Evolutionary conservation across 169 alveolate genomes (phyloP).

Genomic region (Eimeria falciformis): DNA sequence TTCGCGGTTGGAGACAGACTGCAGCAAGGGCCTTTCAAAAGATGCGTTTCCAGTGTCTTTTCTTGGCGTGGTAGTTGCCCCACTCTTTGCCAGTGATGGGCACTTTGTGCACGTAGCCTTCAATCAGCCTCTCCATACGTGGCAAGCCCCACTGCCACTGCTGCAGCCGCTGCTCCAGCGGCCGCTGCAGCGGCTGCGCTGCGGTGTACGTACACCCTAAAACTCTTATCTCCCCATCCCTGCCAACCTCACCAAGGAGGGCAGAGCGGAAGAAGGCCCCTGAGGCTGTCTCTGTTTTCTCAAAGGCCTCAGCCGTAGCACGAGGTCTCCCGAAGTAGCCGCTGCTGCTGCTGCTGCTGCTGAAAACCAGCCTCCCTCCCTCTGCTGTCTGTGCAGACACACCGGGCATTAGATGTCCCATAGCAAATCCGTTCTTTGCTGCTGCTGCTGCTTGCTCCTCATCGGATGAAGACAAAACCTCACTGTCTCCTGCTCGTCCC

Average conservation of each 20-base stretch:
- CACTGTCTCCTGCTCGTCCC: constrained; percentile 14
- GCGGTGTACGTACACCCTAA: constrained; percentile 50
- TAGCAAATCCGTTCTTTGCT: not conserved
- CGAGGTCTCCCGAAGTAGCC: constrained; percentile 33
- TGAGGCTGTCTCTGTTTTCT: constrained; percentile 18
- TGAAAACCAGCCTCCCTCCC: constrained; percentile 35
- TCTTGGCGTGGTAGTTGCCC: constrained; percentile 74
- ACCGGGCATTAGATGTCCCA: constrained; percentile 28
- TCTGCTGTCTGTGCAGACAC: constrained; percentile 30
- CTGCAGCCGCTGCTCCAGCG: constrained; percentile 73
- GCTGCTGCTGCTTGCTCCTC: constrained; percentile 23
- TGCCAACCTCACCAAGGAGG: constrained; percentile 13
- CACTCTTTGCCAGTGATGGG: constrained; percentile 78
- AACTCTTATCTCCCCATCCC: not conserved
- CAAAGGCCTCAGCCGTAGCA: constrained; percentile 47
- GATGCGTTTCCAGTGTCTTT: constrained; percentile 72
- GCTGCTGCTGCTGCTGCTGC: constrained; percentile 57
- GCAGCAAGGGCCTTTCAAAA: constrained; percentile 31
- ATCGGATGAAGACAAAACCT: not conserved
- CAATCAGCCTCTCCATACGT: constrained; percentile 73
- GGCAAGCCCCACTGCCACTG: constrained; percentile 70
- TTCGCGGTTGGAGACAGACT: too few species aligned
- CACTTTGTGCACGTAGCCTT: constrained; percentile 73
- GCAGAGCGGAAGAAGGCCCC: constrained; percentile 65
- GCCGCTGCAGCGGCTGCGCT: constrained; percentile 58